Conservation (phyloP, 345 rosid genomes). For the Eutrema japonicum region DNA sequence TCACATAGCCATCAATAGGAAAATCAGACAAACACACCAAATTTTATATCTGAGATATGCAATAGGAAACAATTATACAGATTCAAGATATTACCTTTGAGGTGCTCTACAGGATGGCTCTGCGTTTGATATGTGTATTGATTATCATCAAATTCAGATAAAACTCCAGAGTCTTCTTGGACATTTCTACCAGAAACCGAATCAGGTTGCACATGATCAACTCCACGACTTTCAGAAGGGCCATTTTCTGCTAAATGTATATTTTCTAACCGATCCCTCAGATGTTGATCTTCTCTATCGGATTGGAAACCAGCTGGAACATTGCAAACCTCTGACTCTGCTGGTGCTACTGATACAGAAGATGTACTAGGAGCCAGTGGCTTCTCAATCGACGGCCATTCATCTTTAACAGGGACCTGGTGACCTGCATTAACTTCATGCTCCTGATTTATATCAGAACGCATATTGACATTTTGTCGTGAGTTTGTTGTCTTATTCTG, state of each 20-base stretch:
- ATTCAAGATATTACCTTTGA: constrained; percentile 53
- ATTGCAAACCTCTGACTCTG: constrained; percentile 55
- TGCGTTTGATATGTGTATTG: constrained; percentile 63
- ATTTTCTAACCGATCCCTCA: constrained; percentile 57
- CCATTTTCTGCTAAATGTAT: constrained; percentile 58
- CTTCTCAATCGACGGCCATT: constrained; percentile 70
- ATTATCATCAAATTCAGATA: constrained; percentile 60
- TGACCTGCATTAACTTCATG: constrained; percentile 50
- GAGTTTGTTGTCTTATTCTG: constrained; percentile 52
- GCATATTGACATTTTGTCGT: constrained; percentile 26
- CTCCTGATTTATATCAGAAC: constrained; percentile 49
- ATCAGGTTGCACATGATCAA: constrained; percentile 53
- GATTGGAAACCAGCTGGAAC: constrained; percentile 59
- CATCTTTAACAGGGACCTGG: constrained; percentile 57
- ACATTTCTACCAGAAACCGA: constrained; percentile 62
- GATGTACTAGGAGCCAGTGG: constrained; percentile 51
- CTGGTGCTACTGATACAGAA: constrained; percentile 55
- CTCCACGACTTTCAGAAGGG: constrained; percentile 48
- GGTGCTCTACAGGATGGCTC: constrained; percentile 59
- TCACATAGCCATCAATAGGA: constrained; percentile 15
- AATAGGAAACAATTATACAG: constrained; percentile 10
- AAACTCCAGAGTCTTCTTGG: constrained; percentile 63
- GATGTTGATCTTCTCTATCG: constrained; percentile 58
- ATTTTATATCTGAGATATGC: background rate
- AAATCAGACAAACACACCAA: constrained; percentile 3